Evolutionary conservation across 2,329 filamentous ascomycete species (phyloP), one percentile per base, ranked within the genome.

Genomic region (Chaetomiaceae sp.): DNA sequence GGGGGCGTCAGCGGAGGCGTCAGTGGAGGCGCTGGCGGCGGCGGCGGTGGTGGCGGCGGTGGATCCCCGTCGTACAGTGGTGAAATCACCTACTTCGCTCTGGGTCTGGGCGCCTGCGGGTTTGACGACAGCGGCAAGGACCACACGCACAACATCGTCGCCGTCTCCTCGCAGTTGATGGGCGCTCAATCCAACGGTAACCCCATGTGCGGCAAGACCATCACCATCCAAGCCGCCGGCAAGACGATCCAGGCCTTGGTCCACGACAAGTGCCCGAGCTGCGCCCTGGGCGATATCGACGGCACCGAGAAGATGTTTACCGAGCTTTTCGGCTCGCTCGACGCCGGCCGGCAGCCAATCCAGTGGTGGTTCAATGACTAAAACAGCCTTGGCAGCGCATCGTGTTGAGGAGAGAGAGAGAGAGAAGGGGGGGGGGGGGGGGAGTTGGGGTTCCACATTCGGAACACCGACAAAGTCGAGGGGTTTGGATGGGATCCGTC

Each of bases 241-340:
- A 79, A 79, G 67, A 76, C 75, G 2, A 67, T 74, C 61, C 73
- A 68, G 2, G 87, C 82, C 56, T 77, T 62, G 3, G 80, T 91
- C 56, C 78, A 78, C 48, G 89, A 94, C 74, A 89, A 88, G 73
- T 94, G 89, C 76, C 79, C 80, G 71, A 84, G 85, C 62, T 94
- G 89, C 68, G 64, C 47, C 44, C 48, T 62, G 30, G 58, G 67
- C 36, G 73, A 76, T 62, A 79, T 90, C 44, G 86, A 90, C 63
- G 75, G 86, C 60, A 81, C 78, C 59, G 69, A 74, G 56, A 74
- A 76, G 61, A 70, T 78, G 56, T 86, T 84, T 69, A 58, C 63
- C n/a, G 71, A 75, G 18, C 72, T 87, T 49, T 77, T 72, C 45
- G 75, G 70, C 51, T 64, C 69, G 23, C 67, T 77, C n/a, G 69